phyloP scores from a whole-genome alignment of 1,284 basidiomycete genomes.

The Cryptococcus sp. region DNA sequence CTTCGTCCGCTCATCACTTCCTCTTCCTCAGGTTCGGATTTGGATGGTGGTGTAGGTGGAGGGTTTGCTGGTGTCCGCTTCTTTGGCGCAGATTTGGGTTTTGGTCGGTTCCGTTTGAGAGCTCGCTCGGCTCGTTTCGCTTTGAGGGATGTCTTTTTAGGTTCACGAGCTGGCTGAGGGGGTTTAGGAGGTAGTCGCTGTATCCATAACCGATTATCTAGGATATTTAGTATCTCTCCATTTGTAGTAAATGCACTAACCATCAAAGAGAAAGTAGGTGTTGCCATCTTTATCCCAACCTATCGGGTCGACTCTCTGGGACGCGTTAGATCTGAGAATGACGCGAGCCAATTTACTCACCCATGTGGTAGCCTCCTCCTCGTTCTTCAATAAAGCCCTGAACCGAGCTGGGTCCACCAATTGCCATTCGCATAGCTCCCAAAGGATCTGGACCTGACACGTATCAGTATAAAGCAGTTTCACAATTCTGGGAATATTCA shows the following conservation, averaged over 20 bases:
- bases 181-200: constrained; percentile 48
- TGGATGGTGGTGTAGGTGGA: constrained; percentile 12
- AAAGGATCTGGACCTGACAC: constrained; percentile 44
- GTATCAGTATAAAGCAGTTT: background rate
- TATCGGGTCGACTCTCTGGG: constrained; percentile 52
- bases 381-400: constrained; percentile 49
- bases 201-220: constrained; percentile 56
- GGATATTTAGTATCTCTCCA: no score
- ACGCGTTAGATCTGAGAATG: background rate
- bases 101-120: constrained; percentile 16
- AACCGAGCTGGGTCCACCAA: constrained; percentile 52
- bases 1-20: constrained; percentile 18
- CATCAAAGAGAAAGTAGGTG: constrained; percentile 55
- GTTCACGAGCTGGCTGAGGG: constrained; percentile 30
- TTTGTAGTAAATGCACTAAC: constrained; percentile 21
- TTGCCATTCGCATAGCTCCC: constrained; percentile 56
- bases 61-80: constrained; percentile 12
- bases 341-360: constrained; percentile 27
- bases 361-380: constrained; percentile 52
- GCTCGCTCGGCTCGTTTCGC: constrained; percentile 33
- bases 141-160: constrained; percentile 36
- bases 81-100: constrained; percentile 22
- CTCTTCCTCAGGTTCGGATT: constrained; percentile 3
- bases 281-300: constrained; percentile 54
- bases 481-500: constrained; percentile 16